Conservation (phyloP, 2,329 filamentous ascomycete genomes). For the Thielaviopsis musarum region DNA sequence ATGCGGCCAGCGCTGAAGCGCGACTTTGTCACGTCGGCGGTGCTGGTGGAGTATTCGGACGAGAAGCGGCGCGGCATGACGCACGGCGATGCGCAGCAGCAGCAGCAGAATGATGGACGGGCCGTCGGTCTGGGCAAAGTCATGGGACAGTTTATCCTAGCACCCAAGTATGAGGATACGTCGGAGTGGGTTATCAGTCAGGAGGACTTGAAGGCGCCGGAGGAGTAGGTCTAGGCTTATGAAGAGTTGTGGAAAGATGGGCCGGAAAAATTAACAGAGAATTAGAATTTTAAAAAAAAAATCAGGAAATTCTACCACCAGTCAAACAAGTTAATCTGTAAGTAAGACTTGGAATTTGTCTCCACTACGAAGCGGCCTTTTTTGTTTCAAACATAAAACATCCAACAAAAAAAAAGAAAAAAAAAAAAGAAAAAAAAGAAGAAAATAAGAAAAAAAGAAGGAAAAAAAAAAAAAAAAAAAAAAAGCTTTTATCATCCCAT, state of each 20-base stretch:
- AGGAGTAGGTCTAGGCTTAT: background rate
- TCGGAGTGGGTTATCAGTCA: conserved; percentile 34
- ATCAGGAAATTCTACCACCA: too few relatives aligned
- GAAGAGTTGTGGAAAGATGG: background rate
- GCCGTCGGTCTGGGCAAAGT: conserved; percentile 42
- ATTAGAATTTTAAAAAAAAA: too few relatives aligned
- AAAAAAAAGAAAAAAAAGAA: too few relatives aligned
- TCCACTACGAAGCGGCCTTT: too few relatives aligned
- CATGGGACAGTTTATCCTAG: conserved; percentile 43
- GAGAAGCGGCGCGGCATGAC: conserved; percentile 27
- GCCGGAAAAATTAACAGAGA: background rate
- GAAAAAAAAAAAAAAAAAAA: too few relatives aligned
- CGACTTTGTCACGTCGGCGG: conserved; percentile 40
- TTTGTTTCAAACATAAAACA: too few relatives aligned
- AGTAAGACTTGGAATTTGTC: too few relatives aligned
- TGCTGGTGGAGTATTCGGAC: conserved; percentile 41
- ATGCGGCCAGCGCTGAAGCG: conserved; percentile 34
- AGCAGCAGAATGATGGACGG: conserved; percentile 27
- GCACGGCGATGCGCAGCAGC: conserved; percentile 18
- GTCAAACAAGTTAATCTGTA: too few relatives aligned
- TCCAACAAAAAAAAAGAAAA: too few relatives aligned
- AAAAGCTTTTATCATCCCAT: too few relatives aligned
- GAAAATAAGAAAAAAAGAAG: too few relatives aligned
- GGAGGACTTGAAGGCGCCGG: conserved; percentile 17
- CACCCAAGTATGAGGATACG: conserved; percentile 40